Evolutionary conservation across 768 basidiomycete genomes (phyloP), one percentile per base, ranked within the genome.

Genomic region (Candolleomyces aberdarensis): DNA sequence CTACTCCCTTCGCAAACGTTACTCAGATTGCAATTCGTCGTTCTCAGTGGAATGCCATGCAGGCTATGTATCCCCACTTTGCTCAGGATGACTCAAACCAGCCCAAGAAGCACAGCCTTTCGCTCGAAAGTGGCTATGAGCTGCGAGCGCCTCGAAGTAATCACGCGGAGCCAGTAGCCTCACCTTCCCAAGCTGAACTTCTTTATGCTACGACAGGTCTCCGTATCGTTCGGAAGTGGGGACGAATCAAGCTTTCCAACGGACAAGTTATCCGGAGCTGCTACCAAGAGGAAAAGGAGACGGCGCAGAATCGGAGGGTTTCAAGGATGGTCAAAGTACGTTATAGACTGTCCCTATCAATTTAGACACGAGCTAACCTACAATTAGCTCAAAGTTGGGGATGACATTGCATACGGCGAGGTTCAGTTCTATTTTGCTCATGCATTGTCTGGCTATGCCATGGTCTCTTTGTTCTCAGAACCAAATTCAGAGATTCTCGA

Each of bases 231-330:
- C n/a, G 26, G 19, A 61, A 66, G 2, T 74, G 72, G 74, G 71
- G 72, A n/a, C 64, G 71, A 11, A 58, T 75, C n/a, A 64, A 57
- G 13, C 65, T 74, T 10, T 71, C 72, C 40, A 75, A 72, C 65
- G 71, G 71, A 3, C 74, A 75, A 14, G n/a, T 19, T 1, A 32
- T 58, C 48, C 64, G 68, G 31, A 72, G 65, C 17, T 64, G 69
- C 3, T 72, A 69, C 5, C 41, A 55, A 5, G 72, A 71, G 70
- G 71, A 70, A 54, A 72, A 73, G 20, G 36, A 20, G 1, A 39
- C 31, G 0, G 1, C 46, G 8, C 52, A 8, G 9, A 36, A 56
- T 3, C 17, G 9, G 1, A 32, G 47, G n/a, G 32, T 48, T n/a
- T 8, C 55, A 20, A n/a, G 55, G 14, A 57, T 62, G 44, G 22